phyloP scores from a whole-genome alignment of 208 protist genomes.

The Borovskyia barvae region DNA sequence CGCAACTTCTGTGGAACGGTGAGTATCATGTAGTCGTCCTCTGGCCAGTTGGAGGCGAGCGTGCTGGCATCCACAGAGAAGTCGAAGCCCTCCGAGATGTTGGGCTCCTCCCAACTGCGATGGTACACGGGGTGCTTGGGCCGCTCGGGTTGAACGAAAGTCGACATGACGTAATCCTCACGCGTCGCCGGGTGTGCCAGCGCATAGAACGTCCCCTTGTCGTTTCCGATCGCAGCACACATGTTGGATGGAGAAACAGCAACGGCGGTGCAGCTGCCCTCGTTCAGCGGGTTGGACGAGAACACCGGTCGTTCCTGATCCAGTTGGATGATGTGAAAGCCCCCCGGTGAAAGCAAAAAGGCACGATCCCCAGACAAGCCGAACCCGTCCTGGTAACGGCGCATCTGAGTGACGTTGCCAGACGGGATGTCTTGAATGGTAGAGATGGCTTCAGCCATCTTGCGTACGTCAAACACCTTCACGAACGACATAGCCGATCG shows the following conservation, averaged over 20 bases:
- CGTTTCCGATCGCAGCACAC: slow-evolving; percentile 85
- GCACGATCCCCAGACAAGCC: slow-evolving; percentile 48
- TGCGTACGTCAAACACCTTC: slow-evolving; percentile 83
- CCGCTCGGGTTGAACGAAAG: slow-evolving; percentile 53
- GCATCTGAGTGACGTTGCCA: slow-evolving; percentile 69
- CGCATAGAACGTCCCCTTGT: slow-evolving; percentile 82
- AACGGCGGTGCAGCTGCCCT: slow-evolving; percentile 62
- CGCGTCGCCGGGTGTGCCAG: slow-evolving; percentile 69
- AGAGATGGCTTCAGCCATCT: slow-evolving; percentile 53
- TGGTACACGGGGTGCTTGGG: slow-evolving; percentile 62
- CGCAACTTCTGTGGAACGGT: slow-evolving; percentile 73
- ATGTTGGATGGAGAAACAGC: slow-evolving; percentile 73
- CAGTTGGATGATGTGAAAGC: slow-evolving; percentile 80
- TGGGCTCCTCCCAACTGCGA: slow-evolving; percentile 67
- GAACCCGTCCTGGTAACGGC: slow-evolving; percentile 74
- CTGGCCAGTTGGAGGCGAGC: slow-evolving; percentile 84
- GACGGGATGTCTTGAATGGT: slow-evolving; percentile 66
- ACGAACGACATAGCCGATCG: slow-evolving; percentile 65
- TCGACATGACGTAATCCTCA: slow-evolving; percentile 81
- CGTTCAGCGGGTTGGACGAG: slow-evolving; percentile 46
- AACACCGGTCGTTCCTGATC: slow-evolving; percentile 65
- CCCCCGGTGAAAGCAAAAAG: slow-evolving; percentile 66
- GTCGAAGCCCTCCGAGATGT: slow-evolving; percentile 78
- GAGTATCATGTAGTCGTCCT: slow-evolving; percentile 88
- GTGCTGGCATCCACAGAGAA: slow-evolving; percentile 26